A percentile compares a stretch with the other conserved stretches of the same genome.
Conservation (phyloP, 1,284 basidiomycete species). For the Termitomyces sp. region DNA sequence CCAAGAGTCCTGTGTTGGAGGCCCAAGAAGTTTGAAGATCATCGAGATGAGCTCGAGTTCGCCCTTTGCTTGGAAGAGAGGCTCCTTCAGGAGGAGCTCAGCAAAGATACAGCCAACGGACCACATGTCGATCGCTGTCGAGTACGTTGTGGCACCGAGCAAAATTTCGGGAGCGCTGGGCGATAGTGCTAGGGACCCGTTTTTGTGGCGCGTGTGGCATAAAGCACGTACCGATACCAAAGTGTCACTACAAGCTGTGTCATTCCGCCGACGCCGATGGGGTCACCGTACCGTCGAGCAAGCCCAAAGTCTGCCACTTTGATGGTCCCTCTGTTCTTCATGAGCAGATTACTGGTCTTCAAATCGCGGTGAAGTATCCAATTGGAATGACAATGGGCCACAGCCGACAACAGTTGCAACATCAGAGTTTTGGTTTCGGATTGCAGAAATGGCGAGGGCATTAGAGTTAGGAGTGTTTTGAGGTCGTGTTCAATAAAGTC, state of each 20-base stretch:
- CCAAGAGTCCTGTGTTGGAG: slow-evolving; percentile 84
- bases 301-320: slow-evolving; percentile 99
- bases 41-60: slow-evolving; percentile 91
- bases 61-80: slow-evolving; percentile 92
- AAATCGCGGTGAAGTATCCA: slow-evolving; percentile 99
- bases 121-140: slow-evolving; percentile 98
- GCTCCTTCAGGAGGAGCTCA: slow-evolving; percentile 90
- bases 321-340: slow-evolving; percentile 98
- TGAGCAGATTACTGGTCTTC: slow-evolving; percentile 95
- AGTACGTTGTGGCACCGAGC: slow-evolving; percentile 88
- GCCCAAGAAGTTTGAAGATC: slow-evolving; percentile 92
- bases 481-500: slow-evolving; percentile 99
- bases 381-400: slow-evolving; percentile 87
- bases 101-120: slow-evolving; percentile 99
- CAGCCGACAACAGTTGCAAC: slow-evolving; percentile 90
- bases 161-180: slow-evolving; percentile 93
- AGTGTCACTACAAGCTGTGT: slow-evolving; percentile 97
- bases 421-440: slow-evolving; percentile 98
- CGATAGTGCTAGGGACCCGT: slow-evolving; percentile 15
- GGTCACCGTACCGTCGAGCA: slow-evolving; percentile 93
- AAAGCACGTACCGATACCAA: slow-evolving; percentile 86
- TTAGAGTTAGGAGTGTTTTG: slow-evolving; percentile 88
- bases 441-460: slow-evolving; percentile 93
- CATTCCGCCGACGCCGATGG: slow-evolving; percentile 87
- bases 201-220: slow-evolving; percentile 8